Conservation (phyloP, 1,284 basidiomycete species). For the Ganoderma sinense region DNA sequence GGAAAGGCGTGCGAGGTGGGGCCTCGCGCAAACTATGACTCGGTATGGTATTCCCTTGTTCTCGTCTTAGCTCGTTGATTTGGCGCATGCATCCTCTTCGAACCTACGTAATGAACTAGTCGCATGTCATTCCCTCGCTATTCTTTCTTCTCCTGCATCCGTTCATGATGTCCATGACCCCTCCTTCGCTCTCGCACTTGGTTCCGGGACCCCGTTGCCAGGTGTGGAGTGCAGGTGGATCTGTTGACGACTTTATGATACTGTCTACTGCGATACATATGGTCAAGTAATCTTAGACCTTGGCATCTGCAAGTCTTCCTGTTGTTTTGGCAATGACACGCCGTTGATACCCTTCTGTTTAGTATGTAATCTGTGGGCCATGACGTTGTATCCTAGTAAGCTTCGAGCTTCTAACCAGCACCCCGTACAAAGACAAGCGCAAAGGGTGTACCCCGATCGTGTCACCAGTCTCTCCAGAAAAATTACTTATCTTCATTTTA, state of each 20-base stretch:
- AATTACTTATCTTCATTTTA: too few relatives aligned
- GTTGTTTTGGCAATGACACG: conserved; percentile 1
- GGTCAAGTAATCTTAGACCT: conserved; percentile 31
- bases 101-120: conserved; percentile 22
- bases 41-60: conserved; percentile 10
- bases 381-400: not conserved
- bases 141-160: conserved; percentile 5
- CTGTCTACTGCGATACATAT: conserved; percentile 23
- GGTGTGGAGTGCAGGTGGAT: not conserved
- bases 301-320: conserved; percentile 8
- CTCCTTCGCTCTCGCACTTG: not conserved
- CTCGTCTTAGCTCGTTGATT: conserved; percentile 5
- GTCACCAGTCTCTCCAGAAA: too few relatives aligned
- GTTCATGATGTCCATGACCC: conserved; percentile 4
- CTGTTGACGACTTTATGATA: conserved; percentile 18
- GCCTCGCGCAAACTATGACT: not conserved
- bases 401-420: not conserved
- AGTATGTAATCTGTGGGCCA: not conserved
- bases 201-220: not conserved
- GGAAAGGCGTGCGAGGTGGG: not conserved
- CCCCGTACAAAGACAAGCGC: not conserved
- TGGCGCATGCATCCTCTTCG: conserved; percentile 18
- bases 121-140: conserved; percentile 11
- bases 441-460: too few relatives aligned
- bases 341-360: conserved; percentile 8